These are phyloP conservation scores for Irpex lacteus DNA, from an alignment of 1,284 basidiomycete species.

Conservation along the genomic window DNA sequence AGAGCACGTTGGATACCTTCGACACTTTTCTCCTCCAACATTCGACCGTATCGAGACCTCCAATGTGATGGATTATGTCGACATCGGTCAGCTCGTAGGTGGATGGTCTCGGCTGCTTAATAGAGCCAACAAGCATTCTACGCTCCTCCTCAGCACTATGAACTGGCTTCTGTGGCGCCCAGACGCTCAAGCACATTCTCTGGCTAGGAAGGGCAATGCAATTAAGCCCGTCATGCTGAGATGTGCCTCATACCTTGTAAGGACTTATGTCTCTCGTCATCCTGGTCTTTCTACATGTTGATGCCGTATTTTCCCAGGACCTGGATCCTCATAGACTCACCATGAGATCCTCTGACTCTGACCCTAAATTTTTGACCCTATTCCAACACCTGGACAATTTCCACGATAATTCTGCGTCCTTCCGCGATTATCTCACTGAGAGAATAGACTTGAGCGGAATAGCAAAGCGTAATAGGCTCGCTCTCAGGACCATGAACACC, in stretches of 20 bases:
- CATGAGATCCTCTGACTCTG: not conserved
- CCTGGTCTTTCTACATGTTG: not conserved
- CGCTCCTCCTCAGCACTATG: slow-evolving; percentile 2
- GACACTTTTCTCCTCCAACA: not conserved
- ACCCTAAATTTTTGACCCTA: not conserved
- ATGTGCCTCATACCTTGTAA: not conserved
- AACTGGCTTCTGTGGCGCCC: not conserved
- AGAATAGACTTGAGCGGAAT: not conserved
- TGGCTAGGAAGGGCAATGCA: not conserved
- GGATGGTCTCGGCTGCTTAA: slow-evolving; percentile 4
- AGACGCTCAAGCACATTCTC: not conserved
- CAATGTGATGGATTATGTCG: slow-evolving; percentile 1
- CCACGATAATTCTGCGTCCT: not conserved
- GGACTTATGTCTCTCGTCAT: not conserved
- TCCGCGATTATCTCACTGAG: not conserved
- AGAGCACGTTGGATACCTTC: not conserved
- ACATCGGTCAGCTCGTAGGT: not conserved
- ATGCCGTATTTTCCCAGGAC: not conserved
- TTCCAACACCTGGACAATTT: not conserved
- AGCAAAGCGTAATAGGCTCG: not conserved
- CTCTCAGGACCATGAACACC: not conserved
- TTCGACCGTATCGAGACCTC: slow-evolving; percentile 8
- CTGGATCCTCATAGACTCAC: not conserved
- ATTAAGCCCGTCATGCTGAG: not conserved
- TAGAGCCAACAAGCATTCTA: not conserved